Conservation (phyloP, 1,139 yeast species). For the Taphrina flavorubra region DNA sequence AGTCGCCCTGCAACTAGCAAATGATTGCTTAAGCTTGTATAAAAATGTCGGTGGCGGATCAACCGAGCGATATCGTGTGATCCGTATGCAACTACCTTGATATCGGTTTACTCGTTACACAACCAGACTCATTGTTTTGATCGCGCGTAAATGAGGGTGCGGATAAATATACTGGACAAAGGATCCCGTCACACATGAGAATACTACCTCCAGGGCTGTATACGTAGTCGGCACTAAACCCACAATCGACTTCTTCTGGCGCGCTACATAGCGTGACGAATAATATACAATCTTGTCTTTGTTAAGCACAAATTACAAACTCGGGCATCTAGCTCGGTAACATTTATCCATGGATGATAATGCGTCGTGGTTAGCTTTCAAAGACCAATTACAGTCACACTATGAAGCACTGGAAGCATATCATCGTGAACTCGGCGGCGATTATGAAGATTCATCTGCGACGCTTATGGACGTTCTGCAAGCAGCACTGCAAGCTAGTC, state of each 20-base stretch:
- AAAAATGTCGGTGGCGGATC: neutral
- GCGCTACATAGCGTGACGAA: too few species aligned
- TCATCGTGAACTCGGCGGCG: constrained; percentile 37
- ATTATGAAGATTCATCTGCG: constrained; percentile 32
- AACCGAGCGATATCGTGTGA: neutral
- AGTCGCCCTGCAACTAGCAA: too few species aligned
- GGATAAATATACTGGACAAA: neutral
- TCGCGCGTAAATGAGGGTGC: neutral
- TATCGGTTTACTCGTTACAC: neutral
- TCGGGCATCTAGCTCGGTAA: too few species aligned
- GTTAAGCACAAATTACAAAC: too few species aligned
- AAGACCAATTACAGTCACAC: constrained; percentile 33
- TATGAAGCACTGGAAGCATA: constrained; percentile 25
- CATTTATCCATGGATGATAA: constrained; percentile 12
- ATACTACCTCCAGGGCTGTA: too few species aligned
- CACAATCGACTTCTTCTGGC: too few species aligned
- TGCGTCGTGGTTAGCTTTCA: constrained; percentile 25
- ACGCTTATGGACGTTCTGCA: constrained; percentile 30
- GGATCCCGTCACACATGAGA: too few species aligned
- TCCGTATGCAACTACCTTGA: neutral
- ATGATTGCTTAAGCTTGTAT: too few species aligned
- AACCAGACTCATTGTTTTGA: neutral
- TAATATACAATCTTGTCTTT: too few species aligned
- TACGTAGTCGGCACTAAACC: too few species aligned
- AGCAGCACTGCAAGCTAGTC: constrained; percentile 33